Conservation (phyloP, 2,329 filamentous ascomycete genomes). For the Fusarium brachygibbosum region DNA sequence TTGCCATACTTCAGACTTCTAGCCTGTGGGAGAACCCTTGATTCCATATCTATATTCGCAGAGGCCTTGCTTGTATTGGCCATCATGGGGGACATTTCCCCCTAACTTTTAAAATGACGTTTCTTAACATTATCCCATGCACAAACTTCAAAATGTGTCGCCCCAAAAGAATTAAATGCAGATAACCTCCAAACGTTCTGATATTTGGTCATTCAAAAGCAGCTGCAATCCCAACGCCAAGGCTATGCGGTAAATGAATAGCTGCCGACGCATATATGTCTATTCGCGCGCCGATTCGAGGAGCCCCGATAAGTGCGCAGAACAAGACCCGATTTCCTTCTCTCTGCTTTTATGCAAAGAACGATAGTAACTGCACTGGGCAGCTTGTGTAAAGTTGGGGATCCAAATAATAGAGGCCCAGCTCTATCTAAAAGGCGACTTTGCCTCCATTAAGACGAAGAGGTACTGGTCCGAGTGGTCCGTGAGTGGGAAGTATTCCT, state of each 20-base stretch:
- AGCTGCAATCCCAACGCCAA: slow-evolving; percentile 45
- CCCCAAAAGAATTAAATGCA: slow-evolving; percentile 39
- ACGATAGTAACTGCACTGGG: slow-evolving; percentile 10
- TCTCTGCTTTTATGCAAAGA: slow-evolving; percentile 38
- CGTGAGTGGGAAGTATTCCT: slow-evolving; percentile 53
- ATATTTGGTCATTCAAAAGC: slow-evolving; percentile 30
- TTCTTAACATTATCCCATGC: slow-evolving; percentile 37
- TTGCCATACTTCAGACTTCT: slow-evolving; percentile 1
- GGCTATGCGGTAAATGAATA: slow-evolving; percentile 49
- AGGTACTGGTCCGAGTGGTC: slow-evolving; percentile 51
- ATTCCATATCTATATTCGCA: slow-evolving; percentile 26
- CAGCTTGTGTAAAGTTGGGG: slow-evolving; percentile 18
- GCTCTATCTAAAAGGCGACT: slow-evolving; percentile 53
- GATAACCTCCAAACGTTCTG: slow-evolving; percentile 32
- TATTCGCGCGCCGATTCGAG: slow-evolving; percentile 41
- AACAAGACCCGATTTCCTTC: slow-evolving; percentile 23
- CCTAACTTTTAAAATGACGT: slow-evolving; percentile 36
- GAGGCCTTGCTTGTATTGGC: slow-evolving; percentile 9
- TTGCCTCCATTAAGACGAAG: slow-evolving; percentile 57
- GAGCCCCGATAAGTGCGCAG: slow-evolving; percentile 20
- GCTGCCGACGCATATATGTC: slow-evolving; percentile 26
- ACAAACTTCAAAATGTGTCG: slow-evolving; percentile 25
- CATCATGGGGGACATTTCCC: slow-evolving; percentile 25
- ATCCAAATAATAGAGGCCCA: slow-evolving; percentile 30
- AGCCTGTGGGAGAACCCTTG: slow-evolving; percentile 4